phyloP scores from a whole-genome alignment of 371 early-diverging fungal genomes.

The Aphelidium insulamus region DNA sequence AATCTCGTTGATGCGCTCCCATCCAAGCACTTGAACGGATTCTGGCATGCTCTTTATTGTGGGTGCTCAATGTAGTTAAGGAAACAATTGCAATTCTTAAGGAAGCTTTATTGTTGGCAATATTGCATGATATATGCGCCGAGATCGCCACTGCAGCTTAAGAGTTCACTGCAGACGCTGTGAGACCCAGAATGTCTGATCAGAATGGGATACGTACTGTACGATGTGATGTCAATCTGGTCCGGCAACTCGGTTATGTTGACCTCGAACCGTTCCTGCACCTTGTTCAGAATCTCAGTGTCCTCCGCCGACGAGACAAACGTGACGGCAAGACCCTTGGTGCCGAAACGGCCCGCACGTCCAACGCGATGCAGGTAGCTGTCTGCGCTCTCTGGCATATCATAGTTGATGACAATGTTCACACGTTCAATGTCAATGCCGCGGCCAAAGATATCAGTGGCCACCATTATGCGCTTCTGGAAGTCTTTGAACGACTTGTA shows the following conservation, averaged over 20 bases:
- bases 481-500: slow-evolving; percentile 92
- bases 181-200: no score
- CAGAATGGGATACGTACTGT: no score
- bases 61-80: no score
- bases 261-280: slow-evolving; percentile 91
- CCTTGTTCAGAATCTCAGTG: slow-evolving; percentile 49
- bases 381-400: slow-evolving; percentile 86
- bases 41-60: no score
- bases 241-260: slow-evolving; percentile 75
- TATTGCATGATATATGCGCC: no score
- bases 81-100: no score
- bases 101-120: no score
- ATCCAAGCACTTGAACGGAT: no score
- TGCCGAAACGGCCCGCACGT: slow-evolving; percentile 99
- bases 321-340: slow-evolving; percentile 92
- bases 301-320: slow-evolving; percentile 86
- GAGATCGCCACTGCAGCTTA: no score
- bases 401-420: slow-evolving; percentile 98
- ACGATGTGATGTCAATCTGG: slow-evolving; percentile 53
- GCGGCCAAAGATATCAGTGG: slow-evolving; percentile 95
- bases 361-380: slow-evolving; percentile 95
- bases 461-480: slow-evolving; percentile 85
- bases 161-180: no score
- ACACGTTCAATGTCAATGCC: slow-evolving; percentile 98
- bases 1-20: no score